Base-by-base conservation (phyloP, 2,329 filamentous ascomycete genomes). In the Fusarium sp. region DNA sequence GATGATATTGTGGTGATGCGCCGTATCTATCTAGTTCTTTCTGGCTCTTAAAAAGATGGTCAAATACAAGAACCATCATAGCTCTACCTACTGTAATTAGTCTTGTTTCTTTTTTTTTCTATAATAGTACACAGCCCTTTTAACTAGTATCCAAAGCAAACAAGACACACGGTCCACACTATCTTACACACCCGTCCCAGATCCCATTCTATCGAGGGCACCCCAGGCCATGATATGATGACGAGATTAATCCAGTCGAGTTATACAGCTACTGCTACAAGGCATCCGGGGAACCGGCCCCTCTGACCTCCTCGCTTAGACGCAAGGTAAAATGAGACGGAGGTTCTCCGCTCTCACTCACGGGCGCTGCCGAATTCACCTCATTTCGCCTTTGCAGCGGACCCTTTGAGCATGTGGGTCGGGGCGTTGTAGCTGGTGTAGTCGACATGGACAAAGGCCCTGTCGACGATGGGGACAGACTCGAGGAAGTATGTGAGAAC, bases 401-500 rank as follows among this genome's bases (percentile, higher is more conserved):
- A 65, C 10, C 69, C 66, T 58, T 80, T 81, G 49, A 80, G 72
- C 81, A 89, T 87, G 72, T 89, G 87, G 4, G 86, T 89, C 1
- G 86, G 86, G 62, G 87, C 80, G 68, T 89, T 89, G 72, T 88
- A 89, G 59, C 84, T 87, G 18, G 86, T 83, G 71, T 90, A 90
- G 73, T 90, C 87, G 18, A 88, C 85, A 68, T 91, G 89, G 14
- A 91, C 89, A 79, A 91, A 91, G 0, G 89, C 89, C 61, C 89
- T 83, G 74, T 91, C 89, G 29, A 96, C 92, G 70, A 90, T 90
- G 23, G 92, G 92, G 40, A 96, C 91, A 62, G 90, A 92, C 81
- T 96, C 93, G 33, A 96, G 84, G 66, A 96, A 92, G 80, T 96
- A 94, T 74, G 93, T 91, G 79, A 96, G 78, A 63, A 87, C 89